phyloP scores from a whole-genome alignment of 208 protist genomes.

The Trypanosoma rangeli region DNA sequence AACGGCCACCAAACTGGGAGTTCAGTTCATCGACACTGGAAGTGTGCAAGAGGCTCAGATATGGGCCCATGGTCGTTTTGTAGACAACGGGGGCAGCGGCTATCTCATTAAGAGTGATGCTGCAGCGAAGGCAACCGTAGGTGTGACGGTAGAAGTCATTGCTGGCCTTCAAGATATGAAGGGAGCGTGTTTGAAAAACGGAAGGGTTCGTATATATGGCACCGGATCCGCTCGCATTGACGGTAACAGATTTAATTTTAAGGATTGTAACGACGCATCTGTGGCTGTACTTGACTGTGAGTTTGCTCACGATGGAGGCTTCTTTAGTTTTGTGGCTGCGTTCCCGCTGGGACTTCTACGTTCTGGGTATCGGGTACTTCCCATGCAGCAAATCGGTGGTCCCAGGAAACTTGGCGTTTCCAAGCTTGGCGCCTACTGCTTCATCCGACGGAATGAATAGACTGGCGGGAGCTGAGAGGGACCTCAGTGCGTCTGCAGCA shows the following conservation, averaged over 20 bases:
- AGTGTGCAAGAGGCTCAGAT: conserved; percentile 45
- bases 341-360: conserved; percentile 68
- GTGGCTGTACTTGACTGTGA: conserved; percentile 68
- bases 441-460: conserved; percentile 41
- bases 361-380: conserved; percentile 70
- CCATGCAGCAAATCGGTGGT: conserved; percentile 46
- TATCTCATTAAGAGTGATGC: conserved; percentile 79
- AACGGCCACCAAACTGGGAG: conserved; percentile 45
- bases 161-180: conserved; percentile 66
- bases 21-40: conserved; percentile 77
- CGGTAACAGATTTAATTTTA: conserved; percentile 65
- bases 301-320: conserved; percentile 66
- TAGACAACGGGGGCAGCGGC: conserved; percentile 81
- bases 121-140: conserved; percentile 39
- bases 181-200: conserved; percentile 39
- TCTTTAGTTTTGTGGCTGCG: conserved; percentile 59
- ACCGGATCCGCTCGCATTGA: conserved; percentile 46
- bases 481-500: not conserved
- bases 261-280: conserved; percentile 64
- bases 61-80: conserved; percentile 73
- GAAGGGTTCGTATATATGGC: conserved; percentile 51
- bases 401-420: conserved; percentile 37
- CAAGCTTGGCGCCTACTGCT: conserved; percentile 68
- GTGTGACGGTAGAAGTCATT: conserved; percentile 67
- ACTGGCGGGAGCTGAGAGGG: not conserved